Base-by-base conservation (phyloP, 2,329 filamentous ascomycete species). In the Plectosphaerella sp. region DNA sequence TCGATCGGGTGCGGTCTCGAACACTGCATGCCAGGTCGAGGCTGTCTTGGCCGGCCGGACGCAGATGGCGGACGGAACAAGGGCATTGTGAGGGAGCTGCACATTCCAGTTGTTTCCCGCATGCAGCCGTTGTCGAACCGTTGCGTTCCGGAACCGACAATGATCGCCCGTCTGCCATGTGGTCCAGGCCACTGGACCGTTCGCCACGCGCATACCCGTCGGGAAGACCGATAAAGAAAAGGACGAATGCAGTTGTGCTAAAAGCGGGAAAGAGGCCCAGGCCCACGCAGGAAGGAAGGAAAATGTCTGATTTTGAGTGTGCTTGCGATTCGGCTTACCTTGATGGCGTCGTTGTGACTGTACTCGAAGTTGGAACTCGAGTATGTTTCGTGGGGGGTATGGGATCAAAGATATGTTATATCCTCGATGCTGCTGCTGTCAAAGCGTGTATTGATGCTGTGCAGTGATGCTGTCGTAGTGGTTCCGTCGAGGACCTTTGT, bases 321-420 rank as follows among this genome's bases (percentile, higher is more conserved):
- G 56, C 57, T 57, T 57, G 57, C 52, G 61, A 57, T 59, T 55
- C 35, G 46, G 47, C 41, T 43, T 43, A 43, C 41, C 41, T 43
- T 45, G 36, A 56, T 55, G 43, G 24, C 51, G 48, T 47, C 28
- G 48, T 46, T 52, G 54, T 47, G 54, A 46, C 16, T 50, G 33
- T 43, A 53, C 52, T 56, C 52, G 51, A 49, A 43, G 16, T n/a
- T 18, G 41, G 41, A 22, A 12, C n/a, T 43, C n/a, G 18, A 18
- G 41, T 15, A 9, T 22, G 22, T 22, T 43, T 43, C 41, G 41
- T 43, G 16, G 41, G 41, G 41, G 7, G n/a, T 41, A 15, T 41
- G 8, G 41, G 41, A 20, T 18, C 16, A 14, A 37, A 48, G 47
- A 22, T 12, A 22, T 28, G 36, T 41, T 48, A 48, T 41, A 48